A percentile compares a stretch with the other conserved stretches of the same genome.
phyloP scores from a whole-genome alignment of 768 basidiomycete species.

The Panellus pusillus region DNA sequence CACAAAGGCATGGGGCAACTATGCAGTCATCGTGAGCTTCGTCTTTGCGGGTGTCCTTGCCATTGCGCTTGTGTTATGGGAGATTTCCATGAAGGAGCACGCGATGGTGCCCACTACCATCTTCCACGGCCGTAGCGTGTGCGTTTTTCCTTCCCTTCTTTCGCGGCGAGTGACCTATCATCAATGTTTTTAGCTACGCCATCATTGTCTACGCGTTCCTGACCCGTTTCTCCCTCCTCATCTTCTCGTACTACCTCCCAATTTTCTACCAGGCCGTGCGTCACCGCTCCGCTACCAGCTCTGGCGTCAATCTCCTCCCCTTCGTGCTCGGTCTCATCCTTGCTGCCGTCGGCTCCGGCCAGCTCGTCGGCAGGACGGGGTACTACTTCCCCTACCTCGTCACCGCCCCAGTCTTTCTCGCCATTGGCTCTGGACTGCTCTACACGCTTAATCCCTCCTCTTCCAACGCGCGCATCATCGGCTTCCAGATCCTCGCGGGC shows the following conservation, averaged over 20 bases:
- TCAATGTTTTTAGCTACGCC: not conserved
- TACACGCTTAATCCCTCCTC: constrained; percentile 8
- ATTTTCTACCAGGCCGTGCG: constrained; percentile 4
- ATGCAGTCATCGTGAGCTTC: constrained; percentile 26
- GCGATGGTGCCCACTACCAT: constrained; percentile 6
- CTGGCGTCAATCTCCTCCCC: constrained; percentile 5
- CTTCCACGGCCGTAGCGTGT: not conserved
- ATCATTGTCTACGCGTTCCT: constrained; percentile 4
- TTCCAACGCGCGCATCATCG: not conserved
- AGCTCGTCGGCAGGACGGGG: constrained; percentile 1
- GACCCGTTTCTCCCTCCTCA: constrained; percentile 1
- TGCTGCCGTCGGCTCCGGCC: not conserved
- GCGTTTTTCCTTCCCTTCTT: not conserved
- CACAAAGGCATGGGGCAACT: constrained; percentile 38
- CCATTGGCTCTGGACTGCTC: constrained; percentile 16
- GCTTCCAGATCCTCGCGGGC: constrained; percentile 13
- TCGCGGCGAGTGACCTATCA: not conserved
- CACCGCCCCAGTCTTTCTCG: not conserved
- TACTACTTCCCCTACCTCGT: not conserved
- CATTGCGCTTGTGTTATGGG: constrained; percentile 1
- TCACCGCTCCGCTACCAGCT: not conserved
- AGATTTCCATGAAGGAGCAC: not conserved
- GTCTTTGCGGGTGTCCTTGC: not conserved
- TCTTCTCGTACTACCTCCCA: not conserved
- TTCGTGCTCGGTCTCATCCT: constrained; percentile 2